A percentile compares a stretch with the other conserved stretches of the same genome.
Conservation (phyloP, 306 rosid species). For the Spatholobus suberectus region DNA sequence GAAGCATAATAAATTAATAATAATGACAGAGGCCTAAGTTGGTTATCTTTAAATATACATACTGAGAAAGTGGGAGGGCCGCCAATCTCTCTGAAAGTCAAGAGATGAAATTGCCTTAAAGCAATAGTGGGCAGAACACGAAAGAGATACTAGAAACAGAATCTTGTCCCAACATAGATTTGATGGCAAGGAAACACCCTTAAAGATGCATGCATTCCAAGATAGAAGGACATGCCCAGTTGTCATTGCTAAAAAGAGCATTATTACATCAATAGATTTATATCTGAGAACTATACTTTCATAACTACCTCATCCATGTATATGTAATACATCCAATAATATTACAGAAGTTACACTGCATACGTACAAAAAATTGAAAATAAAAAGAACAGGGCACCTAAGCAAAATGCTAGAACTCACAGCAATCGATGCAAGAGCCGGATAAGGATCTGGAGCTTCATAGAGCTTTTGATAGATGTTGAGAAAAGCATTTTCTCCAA, state of each 20-base stretch:
- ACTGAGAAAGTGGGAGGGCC: not conserved
- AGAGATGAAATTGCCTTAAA: conserved; percentile 23
- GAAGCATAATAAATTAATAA: not conserved
- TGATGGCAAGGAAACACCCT: conserved; percentile 2
- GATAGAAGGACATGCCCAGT: not conserved
- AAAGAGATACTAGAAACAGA: conserved; percentile 8
- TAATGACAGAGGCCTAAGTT: conserved; percentile 1
- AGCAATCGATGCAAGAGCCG: conserved; percentile 86
- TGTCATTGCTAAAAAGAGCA: not conserved
- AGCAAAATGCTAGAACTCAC: conserved; percentile 61
- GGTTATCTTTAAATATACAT: not conserved
- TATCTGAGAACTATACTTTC: not conserved
- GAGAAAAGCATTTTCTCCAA: conserved; percentile 98
- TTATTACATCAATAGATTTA: not conserved
- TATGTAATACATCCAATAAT: not conserved
- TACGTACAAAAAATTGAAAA: not conserved
- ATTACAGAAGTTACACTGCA: not conserved
- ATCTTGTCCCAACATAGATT: not conserved
- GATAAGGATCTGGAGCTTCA: conserved; percentile 99
- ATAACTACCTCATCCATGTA: conserved; percentile 13
- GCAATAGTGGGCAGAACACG: not conserved
- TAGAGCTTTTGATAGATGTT: conserved; percentile 93
- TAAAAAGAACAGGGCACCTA: conserved; percentile 17
- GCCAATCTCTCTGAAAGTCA: not conserved
- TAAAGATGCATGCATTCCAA: not conserved